phyloP scores from a whole-genome alignment of 2,329 filamentous ascomycete genomes.

The Hymenoscyphus infarciens region DNA sequence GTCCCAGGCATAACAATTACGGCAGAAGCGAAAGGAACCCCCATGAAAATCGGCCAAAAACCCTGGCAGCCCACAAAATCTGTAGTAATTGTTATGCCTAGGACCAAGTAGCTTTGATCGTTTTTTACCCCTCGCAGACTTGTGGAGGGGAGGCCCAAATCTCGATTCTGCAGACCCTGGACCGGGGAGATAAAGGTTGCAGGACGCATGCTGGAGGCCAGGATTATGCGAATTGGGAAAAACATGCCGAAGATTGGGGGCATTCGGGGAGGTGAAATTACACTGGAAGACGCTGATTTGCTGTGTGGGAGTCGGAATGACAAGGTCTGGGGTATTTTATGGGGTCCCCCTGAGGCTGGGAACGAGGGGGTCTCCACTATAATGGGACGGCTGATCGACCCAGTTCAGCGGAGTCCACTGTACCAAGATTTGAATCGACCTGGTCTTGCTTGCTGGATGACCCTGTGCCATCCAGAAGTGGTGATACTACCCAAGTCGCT shows the following conservation, averaged over 20 bases:
- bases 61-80: too few species aligned
- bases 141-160: neutral
- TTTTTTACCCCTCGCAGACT: neutral
- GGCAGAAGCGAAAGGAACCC: too few species aligned
- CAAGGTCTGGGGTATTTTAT: slow-evolving; percentile 2
- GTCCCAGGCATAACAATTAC: too few species aligned
- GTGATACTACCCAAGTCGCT: too few species aligned
- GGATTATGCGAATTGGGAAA: slow-evolving; percentile 1
- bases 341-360: neutral
- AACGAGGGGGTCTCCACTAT: neutral
- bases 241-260: neutral
- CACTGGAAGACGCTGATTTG: neutral
- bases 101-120: neutral
- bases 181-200: slow-evolving; percentile 1
- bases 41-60: too few species aligned
- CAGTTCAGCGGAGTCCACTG: neutral
- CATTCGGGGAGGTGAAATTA: neutral
- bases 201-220: neutral
- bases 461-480: too few species aligned
- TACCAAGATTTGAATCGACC: too few species aligned
- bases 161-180: neutral
- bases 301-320: slow-evolving; percentile 7
- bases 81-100: too few species aligned
- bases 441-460: too few species aligned
- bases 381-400: slow-evolving; percentile 2